Conservation (phyloP, 2,329 filamentous ascomycete species). For the Phaeosphaeriaceae sp. region DNA sequence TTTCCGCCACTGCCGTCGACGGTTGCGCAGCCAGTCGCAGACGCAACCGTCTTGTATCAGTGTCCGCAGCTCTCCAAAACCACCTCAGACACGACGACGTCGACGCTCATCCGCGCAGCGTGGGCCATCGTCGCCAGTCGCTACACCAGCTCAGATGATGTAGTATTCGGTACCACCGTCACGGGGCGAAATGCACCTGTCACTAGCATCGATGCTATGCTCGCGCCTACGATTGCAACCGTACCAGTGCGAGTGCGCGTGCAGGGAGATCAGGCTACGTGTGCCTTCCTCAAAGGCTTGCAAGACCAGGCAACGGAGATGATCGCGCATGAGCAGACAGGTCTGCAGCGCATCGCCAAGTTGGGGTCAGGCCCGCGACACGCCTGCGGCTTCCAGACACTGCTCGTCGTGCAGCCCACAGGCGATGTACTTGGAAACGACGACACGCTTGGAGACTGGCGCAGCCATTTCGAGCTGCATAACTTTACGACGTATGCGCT, state of each 20-base stretch:
- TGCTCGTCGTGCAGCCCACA: constrained; percentile 57
- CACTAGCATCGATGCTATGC: constrained; percentile 44
- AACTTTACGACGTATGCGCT: too few relatives aligned
- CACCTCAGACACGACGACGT: too few relatives aligned
- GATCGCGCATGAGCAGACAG: constrained; percentile 41
- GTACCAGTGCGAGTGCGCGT: constrained; percentile 39
- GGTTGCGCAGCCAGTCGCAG: constrained; percentile 12
- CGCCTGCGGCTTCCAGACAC: constrained; percentile 54
- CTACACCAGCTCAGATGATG: constrained; percentile 35
- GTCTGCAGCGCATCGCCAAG: constrained; percentile 37
- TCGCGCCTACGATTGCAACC: constrained; percentile 52
- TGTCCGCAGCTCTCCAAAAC: not conserved
- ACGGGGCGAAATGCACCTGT: constrained; percentile 45
- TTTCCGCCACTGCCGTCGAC: not conserved
- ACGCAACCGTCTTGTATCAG: constrained; percentile 3
- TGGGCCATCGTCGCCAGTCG: constrained; percentile 34
- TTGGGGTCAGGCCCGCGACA: constrained; percentile 19
- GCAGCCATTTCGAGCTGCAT: too few relatives aligned
- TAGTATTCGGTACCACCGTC: constrained; percentile 51
- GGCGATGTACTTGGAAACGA: too few relatives aligned
- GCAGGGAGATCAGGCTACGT: constrained; percentile 10
- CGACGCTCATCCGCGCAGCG: constrained; percentile 29
- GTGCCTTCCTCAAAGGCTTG: constrained; percentile 10
- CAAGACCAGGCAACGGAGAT: constrained; percentile 23
- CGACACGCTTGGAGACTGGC: too few relatives aligned